Evolutionary conservation across 83 land plant species (phyloP).

Genomic region (Thuja plicata): DNA sequence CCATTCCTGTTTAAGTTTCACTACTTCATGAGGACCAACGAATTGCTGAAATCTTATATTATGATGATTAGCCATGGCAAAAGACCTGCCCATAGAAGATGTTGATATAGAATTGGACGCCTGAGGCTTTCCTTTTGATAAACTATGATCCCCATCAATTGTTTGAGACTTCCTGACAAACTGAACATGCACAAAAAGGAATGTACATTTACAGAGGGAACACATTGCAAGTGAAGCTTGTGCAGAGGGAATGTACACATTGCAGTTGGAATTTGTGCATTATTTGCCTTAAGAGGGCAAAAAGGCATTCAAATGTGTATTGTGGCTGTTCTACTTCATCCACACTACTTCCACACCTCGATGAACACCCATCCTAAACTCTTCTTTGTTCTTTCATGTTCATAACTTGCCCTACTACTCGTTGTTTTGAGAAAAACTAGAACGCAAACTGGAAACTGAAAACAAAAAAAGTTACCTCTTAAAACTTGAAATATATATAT

Average conservation of each 20-base stretch:
- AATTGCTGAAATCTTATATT: slow-evolving; percentile 34
- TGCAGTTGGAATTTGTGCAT: not conserved
- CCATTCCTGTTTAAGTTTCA: slow-evolving; percentile 60
- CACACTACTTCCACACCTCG: no score
- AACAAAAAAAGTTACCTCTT: no score
- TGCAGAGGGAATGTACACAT: no score
- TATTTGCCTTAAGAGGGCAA: not conserved
- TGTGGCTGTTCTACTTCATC: no score
- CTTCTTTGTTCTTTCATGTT: no score
- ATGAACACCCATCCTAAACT: no score
- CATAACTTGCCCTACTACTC: no score
- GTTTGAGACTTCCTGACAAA: slow-evolving; percentile 20
- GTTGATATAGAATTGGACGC: slow-evolving; percentile 20
- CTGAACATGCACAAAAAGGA: slow-evolving; percentile 15
- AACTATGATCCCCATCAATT: slow-evolving; percentile 19
- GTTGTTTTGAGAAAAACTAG: no score
- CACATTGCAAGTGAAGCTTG: not conserved
- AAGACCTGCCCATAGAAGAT: slow-evolving; percentile 32
- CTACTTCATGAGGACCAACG: slow-evolving; percentile 9
- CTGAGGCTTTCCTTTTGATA: slow-evolving; percentile 20
- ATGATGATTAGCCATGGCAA: slow-evolving; percentile 35
- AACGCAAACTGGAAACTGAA: no score
- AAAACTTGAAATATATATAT: no score
- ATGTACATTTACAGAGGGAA: not conserved
- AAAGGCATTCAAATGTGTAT: no score